A percentile compares a stretch with the other conserved stretches of the same genome.
Evolutionary conservation across 176 grass and related monocot species (phyloP).

Genomic region (Zoysia pacifica): DNA sequence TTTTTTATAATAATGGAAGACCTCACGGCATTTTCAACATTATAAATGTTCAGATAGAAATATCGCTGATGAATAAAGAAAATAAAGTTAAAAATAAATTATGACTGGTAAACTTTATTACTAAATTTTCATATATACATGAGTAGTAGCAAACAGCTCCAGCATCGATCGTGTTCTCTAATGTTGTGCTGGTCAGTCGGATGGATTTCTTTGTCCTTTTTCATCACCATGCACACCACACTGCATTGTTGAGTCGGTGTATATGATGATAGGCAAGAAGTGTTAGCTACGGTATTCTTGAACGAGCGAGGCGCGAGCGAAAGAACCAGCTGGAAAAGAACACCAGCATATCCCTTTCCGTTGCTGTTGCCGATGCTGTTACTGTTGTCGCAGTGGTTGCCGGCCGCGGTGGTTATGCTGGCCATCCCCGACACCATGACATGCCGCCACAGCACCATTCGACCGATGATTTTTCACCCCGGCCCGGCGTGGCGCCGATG

Average conservation of each 20-base stretch:
- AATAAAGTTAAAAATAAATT: no score
- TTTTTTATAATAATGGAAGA: no score
- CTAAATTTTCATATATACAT: no score
- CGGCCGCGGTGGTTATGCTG: conserved; percentile 41
- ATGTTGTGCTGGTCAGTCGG: no score
- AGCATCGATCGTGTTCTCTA: no score
- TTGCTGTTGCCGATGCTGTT: conserved; percentile 42
- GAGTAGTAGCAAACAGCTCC: no score
- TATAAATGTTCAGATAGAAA: background rate
- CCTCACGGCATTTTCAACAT: background rate
- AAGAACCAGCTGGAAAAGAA: conserved; percentile 15
- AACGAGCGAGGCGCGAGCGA: background rate
- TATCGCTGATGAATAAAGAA: no score
- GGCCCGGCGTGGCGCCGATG: conserved; percentile 28
- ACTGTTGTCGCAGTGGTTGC: conserved; percentile 29
- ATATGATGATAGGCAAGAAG: background rate
- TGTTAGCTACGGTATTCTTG: background rate
- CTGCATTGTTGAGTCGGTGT: no score
- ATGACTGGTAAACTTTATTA: no score
- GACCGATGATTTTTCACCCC: conserved; percentile 16
- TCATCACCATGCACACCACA: no score
- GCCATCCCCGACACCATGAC: conserved; percentile 33
- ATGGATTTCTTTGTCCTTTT: no score
- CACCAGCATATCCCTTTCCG: background rate
- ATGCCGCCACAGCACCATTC: background rate